Conservation (phyloP, 2,329 filamentous ascomycete genomes). For the Fusarium sp. region DNA sequence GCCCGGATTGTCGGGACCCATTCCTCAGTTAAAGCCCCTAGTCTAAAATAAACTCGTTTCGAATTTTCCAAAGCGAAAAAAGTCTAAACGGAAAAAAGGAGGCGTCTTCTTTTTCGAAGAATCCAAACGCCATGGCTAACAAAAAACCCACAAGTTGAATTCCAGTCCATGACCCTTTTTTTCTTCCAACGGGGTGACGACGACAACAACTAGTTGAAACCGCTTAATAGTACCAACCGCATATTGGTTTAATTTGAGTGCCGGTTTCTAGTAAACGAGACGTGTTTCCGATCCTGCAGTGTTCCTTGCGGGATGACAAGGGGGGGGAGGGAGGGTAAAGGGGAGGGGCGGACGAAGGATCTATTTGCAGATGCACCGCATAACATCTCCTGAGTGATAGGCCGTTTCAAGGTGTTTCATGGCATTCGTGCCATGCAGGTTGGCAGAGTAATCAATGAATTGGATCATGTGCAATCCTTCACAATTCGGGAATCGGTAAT, state of each 20-base stretch:
- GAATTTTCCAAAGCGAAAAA: not conserved
- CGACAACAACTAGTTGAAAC: not conserved
- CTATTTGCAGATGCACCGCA: slow-evolving; percentile 25
- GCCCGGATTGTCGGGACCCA: not conserved
- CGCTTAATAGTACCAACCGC: not conserved
- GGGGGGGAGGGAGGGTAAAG: not conserved
- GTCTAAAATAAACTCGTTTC: not conserved
- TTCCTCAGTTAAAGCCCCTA: not conserved
- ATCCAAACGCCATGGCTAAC: not conserved
- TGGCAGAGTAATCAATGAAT: slow-evolving; percentile 7
- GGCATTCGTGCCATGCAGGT: slow-evolving; percentile 4
- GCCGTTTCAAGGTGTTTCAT: slow-evolving; percentile 38
- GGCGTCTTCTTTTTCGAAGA: slow-evolving; percentile 6
- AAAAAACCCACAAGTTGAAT: not conserved
- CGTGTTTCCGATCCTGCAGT: slow-evolving; percentile 34
- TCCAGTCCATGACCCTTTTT: not conserved
- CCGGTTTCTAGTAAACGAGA: slow-evolving; percentile 34
- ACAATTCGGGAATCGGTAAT: not conserved
- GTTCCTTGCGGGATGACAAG: slow-evolving; percentile 16
- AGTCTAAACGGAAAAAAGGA: not conserved
- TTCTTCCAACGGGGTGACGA: not conserved
- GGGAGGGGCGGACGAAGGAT: not conserved
- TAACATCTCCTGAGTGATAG: slow-evolving; percentile 19
- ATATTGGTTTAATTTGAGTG: slow-evolving; percentile 8
- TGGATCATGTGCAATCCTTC: slow-evolving; percentile 18